These are phyloP conservation scores for Fallopia convolvulus DNA, from an alignment of 148 eudicot genomes.

Conservation along the genomic window DNA sequence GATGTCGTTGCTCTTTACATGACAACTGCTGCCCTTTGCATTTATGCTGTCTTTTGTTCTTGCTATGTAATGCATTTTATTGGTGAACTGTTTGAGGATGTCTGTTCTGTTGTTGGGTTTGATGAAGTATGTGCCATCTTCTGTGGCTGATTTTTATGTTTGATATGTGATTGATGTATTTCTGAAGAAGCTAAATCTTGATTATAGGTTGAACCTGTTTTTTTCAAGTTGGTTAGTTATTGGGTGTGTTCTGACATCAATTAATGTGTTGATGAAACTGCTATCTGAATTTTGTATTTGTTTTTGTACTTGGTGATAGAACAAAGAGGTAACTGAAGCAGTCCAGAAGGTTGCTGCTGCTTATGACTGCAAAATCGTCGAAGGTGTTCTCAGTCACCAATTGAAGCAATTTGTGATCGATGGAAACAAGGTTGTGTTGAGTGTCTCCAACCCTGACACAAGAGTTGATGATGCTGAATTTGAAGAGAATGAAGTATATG, in stretches of 20 bases:
- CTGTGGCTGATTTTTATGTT: background rate
- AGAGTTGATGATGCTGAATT: conserved; percentile 89
- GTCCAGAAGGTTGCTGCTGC: conserved; percentile 93
- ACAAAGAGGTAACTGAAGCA: conserved; percentile 81
- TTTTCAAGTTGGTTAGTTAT: background rate
- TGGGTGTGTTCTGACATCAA: background rate
- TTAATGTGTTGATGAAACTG: background rate
- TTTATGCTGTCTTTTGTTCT: background rate
- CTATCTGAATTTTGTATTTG: background rate
- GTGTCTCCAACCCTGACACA: conserved; percentile 58
- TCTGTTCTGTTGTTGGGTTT: background rate
- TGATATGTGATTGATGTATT: background rate
- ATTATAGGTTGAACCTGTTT: background rate
- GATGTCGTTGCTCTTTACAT: background rate
- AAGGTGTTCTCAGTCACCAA: conserved; percentile 89
- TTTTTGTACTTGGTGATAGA: conserved; percentile 30
- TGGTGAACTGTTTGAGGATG: background rate
- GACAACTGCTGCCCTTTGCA: background rate
- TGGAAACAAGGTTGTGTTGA: conserved; percentile 86
- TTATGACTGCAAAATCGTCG: conserved; percentile 87
- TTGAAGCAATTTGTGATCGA: conserved; percentile 88
- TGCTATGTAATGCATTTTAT: background rate
- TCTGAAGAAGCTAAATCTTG: background rate
- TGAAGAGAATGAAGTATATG: conserved; percentile 89
- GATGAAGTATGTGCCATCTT: background rate